Percentiles rank a stretch among this genome's conserved stretches.
Conservation (phyloP, 345 rosid genomes). For the Cardamine resedifolia region DNA sequence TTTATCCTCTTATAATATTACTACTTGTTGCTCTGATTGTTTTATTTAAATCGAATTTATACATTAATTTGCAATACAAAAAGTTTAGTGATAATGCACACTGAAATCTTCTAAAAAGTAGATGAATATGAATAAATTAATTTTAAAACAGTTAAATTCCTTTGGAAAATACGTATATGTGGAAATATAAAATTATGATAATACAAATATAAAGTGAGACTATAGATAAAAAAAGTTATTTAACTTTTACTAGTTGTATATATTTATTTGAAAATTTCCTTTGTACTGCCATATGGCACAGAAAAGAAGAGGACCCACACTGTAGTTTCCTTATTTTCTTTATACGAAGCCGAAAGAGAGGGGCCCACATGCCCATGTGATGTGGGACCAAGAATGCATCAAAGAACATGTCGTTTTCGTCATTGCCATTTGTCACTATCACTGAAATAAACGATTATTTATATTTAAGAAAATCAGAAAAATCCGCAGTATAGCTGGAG, state of each 20-base stretch:
- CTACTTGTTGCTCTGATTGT: not conserved
- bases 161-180: not conserved
- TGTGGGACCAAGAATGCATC: constrained; percentile 18
- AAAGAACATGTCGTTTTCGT: constrained; percentile 32
- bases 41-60: not conserved
- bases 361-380: constrained; percentile 26
- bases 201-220: not conserved
- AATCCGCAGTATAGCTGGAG: constrained; percentile 19
- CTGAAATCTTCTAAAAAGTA: not conserved
- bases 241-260: not conserved
- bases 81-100: not conserved
- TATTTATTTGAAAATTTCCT: not conserved
- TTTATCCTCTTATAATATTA: not conserved
- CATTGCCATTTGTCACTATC: constrained; percentile 33
- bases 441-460: not conserved
- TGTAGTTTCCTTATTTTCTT: constrained; percentile 26
- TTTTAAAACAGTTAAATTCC: not conserved
- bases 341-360: constrained; percentile 26
- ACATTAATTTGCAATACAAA: not conserved
- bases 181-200: not conserved
- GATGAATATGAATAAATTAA: not conserved
- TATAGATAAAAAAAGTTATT: not conserved
- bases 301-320: constrained; percentile 23
- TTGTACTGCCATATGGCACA: constrained; percentile 18
- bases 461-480: not conserved